These are phyloP conservation scores for Blastomyces parvus DNA, from an alignment of 2,329 filamentous ascomycete genomes.

Conservation along the genomic window DNA sequence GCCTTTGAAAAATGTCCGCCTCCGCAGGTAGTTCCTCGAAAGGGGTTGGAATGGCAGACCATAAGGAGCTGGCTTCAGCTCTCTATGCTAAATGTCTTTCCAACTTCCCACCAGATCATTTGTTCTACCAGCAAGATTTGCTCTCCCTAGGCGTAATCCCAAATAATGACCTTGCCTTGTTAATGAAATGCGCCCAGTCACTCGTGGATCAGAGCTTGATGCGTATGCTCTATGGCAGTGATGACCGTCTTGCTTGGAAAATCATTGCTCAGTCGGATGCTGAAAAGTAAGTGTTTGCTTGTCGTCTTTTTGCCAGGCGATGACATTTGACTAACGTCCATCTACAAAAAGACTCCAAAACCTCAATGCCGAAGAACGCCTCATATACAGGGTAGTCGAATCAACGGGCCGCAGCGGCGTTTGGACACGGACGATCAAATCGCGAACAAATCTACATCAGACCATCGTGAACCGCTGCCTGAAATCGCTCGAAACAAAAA, in stretches of 20 bases:
- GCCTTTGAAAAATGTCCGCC: constrained; percentile 15
- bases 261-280: constrained; percentile 41
- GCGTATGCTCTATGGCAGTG: constrained; percentile 36
- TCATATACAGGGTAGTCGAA: constrained; percentile 86
- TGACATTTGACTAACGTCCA: neutral
- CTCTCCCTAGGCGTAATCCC: constrained; percentile 36
- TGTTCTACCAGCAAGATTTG: constrained; percentile 41
- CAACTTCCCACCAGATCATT: constrained; percentile 33
- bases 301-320: neutral
- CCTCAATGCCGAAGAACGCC: constrained; percentile 59
- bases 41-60: constrained; percentile 18
- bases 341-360: constrained; percentile 28
- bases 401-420: constrained; percentile 74
- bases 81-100: constrained; percentile 38
- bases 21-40: constrained; percentile 25
- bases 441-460: constrained; percentile 72
- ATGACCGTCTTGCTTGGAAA: constrained; percentile 40
- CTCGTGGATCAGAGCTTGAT: constrained; percentile 40
- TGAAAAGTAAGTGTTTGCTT: constrained; percentile 33
- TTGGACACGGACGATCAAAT: constrained; percentile 80
- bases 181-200: constrained; percentile 37
- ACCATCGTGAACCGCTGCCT: constrained; percentile 70
- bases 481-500: constrained; percentile 72
- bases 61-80: constrained; percentile 33
- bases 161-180: constrained; percentile 33